These are phyloP conservation scores for Exutisphaerella laricina DNA, from an alignment of 2,329 filamentous ascomycete genomes.

Conservation along the genomic window DNA sequence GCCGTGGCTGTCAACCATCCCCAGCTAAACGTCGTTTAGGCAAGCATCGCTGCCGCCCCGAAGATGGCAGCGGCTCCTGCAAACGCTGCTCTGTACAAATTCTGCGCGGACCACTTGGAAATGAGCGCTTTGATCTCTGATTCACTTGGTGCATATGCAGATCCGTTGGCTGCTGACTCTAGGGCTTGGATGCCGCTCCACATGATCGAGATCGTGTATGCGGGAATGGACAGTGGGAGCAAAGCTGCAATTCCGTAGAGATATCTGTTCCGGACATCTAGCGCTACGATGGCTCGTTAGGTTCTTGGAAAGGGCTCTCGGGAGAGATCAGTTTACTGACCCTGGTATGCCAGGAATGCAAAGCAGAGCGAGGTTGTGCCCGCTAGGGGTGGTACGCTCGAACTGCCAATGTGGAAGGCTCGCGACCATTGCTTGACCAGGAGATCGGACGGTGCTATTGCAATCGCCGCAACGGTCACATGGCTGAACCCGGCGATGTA, in stretches of 20 bases:
- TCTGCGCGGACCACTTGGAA: constrained; percentile 23
- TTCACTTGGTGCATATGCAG: constrained; percentile 15
- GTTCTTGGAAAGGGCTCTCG: background rate
- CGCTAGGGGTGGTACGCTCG: constrained; percentile 19
- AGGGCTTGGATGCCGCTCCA: constrained; percentile 17
- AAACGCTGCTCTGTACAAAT: constrained; percentile 18
- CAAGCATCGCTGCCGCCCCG: constrained; percentile 16
- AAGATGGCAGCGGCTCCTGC: constrained; percentile 17
- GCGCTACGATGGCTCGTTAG: constrained; percentile 7
- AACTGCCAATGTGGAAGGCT: constrained; percentile 21
- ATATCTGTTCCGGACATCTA: constrained; percentile 10
- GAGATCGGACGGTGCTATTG: constrained; percentile 18
- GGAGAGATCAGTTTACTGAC: constrained; percentile 10
- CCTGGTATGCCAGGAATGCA: constrained; percentile 19
- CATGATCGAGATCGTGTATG: constrained; percentile 27
- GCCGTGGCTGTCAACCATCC: no score
- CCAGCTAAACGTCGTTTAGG: background rate
- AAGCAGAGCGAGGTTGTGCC: constrained; percentile 17
- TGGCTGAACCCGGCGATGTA: constrained; percentile 21
- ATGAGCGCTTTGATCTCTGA: constrained; percentile 22
- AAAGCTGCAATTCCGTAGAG: constrained; percentile 23
- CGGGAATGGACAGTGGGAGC: constrained; percentile 22
- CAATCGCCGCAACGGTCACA: constrained; percentile 18
- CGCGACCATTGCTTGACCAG: constrained; percentile 24
- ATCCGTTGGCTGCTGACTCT: constrained; percentile 16